Base-by-base conservation (phyloP, 1,139 yeast species). In the Blastobotrys ciferrii region DNA sequence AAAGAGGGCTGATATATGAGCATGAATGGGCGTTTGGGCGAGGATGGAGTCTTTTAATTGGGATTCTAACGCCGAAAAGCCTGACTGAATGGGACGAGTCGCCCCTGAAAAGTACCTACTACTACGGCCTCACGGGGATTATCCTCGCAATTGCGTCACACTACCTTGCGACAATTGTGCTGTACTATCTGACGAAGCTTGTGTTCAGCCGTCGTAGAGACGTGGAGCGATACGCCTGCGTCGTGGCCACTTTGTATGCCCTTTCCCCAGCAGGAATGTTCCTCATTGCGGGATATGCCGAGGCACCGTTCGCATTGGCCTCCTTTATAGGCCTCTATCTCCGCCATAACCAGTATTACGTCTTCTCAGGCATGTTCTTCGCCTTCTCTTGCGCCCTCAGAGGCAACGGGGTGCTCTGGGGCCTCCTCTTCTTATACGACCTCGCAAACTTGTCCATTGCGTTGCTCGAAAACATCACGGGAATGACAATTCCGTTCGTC, bases 21-120 rank as follows among this genome's bases (percentile, higher is more conserved):
- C 96, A 92, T 64, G 95, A 88, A 67, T 86, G 81, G 76, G 97
- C 95, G 6, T 92, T 88, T 64, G 83, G 95, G 36, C 85, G 87
- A 4, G 65, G 80, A 2, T 89, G 96, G 95, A 76, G 85, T 71
- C 61, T 77, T 40, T 50, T 81, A 2, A 67, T 87, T 18, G 65
- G 68, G 42, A 50, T 44, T 36, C 31, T 23, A 41, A 39, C 17
- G 35, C 23, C 32, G 1, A 20, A 19, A 20, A 33, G 20, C 32
- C 37, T 20, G 31, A 25, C 13, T n/a, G 40, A 49, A 3, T 50
- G 40, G 25, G 30, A 51, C 19, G 28, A 20, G 32, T 32, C 41
- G 49, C 54, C 45, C 55, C 15, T 36, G 46, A 55, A 4, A 60
- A n/a, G 37, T n/a, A 33, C 39, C 47, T 81, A 81, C 60, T 57